Evolutionary conservation across 2,329 filamentous ascomycete genomes (phyloP), one percentile per base, ranked within the genome.

Genomic region (Ophiocordyceps sinensis): DNA sequence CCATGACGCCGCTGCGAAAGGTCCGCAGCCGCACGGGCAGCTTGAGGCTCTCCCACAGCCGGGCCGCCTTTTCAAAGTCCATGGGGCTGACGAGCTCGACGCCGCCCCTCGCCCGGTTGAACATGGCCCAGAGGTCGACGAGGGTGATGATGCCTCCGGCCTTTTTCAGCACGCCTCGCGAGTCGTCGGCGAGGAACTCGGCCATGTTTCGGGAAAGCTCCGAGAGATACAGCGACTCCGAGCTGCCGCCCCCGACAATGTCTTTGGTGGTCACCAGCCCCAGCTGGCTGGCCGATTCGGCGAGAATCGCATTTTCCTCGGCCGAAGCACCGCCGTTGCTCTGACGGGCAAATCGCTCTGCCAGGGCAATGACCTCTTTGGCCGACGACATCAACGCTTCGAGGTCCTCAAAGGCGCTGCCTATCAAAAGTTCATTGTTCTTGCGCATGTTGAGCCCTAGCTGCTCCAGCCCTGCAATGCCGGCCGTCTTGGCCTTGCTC

Each of bases 341-440:
- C 53, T 88, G 82, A 12, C 77, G 70, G 2, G 86, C 79, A 51
- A 96, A 89, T 14, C 79, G 79, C 60, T 96, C 89, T 1, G 91
- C 91, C 35, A 98, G 77, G 5, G 87, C 86, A 39, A 96, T 82
- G 38, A 98, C 86, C 56, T 98, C 86, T 57, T 96, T 95, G 5
- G 91, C 91, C 4, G 89, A 95, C 3, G 88, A 86, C 89, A 96
- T 98, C 31, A 98, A 70, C 4, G 91, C 88, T 57, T 96, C 89
- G 0, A 98, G 73, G 54, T 98, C 91, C 57, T 95, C 89, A 53
- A 98, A 98, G 0, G 91, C 88, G 48, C 77, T 87, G 23, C 89
- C 89, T 48, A 98, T 94, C 39, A 95, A 80, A 10, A 86, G 64
- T 59, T 95, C 87, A 51, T 95, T 96, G 59, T 94, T 94, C 63